Conservation (phyloP, 305 asterid species). For the Fraxinus floribunda region DNA sequence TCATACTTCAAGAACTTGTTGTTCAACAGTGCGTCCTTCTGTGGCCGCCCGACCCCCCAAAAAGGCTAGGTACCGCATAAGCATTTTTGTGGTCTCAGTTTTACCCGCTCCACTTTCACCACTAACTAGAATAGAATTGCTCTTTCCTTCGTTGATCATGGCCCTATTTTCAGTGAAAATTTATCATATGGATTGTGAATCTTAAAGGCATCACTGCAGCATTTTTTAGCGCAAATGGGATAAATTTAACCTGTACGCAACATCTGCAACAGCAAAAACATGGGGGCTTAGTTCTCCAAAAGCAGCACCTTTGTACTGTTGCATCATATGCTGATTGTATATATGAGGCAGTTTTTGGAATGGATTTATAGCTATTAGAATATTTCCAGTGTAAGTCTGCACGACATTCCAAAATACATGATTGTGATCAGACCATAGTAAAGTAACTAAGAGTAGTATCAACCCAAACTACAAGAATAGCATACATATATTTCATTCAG, state of each 20-base stretch:
- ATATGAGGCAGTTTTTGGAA: conserved; percentile 92
- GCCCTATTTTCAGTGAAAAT: conserved; percentile 61
- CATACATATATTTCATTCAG: conserved; percentile 95
- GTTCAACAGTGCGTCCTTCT: conserved; percentile 99
- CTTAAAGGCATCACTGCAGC: conserved; percentile 10
- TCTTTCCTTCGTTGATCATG: conserved; percentile 80
- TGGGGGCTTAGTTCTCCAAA: conserved; percentile 96
- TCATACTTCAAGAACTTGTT: conserved; percentile 98
- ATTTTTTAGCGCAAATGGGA: conserved; percentile 18
- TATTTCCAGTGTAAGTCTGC: conserved; percentile 98
- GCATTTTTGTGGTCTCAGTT: conserved; percentile 99
- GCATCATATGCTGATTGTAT: conserved; percentile 91
- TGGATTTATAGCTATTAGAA: conserved; percentile 94
- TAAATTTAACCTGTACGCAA: conserved; percentile 77
- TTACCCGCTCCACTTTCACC: conserved; percentile 99
- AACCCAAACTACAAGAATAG: conserved; percentile 11
- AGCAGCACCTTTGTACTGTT: conserved; percentile 94
- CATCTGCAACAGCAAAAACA: conserved; percentile 98
- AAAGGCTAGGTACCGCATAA: conserved; percentile 91
- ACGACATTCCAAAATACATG: conserved; percentile 28
- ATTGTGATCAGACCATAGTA: conserved; percentile 31
- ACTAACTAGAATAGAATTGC: conserved; percentile 97
- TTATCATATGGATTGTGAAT: conserved; percentile 20
- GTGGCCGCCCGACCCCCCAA: conserved; percentile 95
- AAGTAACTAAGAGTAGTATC: conserved; percentile 10